Conservation (phyloP, 106 monocot species). For the Apostasia shenzhenica region DNA sequence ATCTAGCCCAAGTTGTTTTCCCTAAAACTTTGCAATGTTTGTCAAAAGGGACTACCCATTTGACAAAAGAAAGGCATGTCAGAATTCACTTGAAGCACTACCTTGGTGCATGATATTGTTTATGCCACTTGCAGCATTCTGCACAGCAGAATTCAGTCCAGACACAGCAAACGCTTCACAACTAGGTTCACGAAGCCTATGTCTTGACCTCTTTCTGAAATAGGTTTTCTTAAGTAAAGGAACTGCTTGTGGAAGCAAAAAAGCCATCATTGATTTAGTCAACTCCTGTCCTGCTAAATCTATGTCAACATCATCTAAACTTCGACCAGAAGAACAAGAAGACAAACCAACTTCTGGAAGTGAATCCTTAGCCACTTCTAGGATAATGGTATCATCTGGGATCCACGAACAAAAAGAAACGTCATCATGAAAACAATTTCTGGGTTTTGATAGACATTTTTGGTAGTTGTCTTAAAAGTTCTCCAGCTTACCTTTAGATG, state of each 20-base stretch:
- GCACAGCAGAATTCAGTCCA: constrained; percentile 3
- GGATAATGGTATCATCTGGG: constrained; percentile 9
- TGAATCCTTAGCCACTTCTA: constrained; percentile 30
- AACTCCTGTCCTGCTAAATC: constrained; percentile 49
- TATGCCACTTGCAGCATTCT: constrained; percentile 8
- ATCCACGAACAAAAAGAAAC: neutral
- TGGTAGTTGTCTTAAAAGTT: neutral
- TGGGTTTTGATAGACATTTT: constrained; percentile 8
- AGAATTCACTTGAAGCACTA: constrained; percentile 1
- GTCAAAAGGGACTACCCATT: neutral
- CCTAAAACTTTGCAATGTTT: neutral
- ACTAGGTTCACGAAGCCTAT: constrained; percentile 18
- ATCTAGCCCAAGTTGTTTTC: neutral
- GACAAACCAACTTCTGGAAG: constrained; percentile 34
- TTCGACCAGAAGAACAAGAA: constrained; percentile 48
- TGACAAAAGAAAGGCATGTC: too few relatives aligned
- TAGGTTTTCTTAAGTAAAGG: constrained; percentile 79
- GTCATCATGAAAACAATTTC: constrained; percentile 5
- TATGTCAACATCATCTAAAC: constrained; percentile 34
- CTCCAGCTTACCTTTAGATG: constrained; percentile 4
- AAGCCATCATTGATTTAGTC: constrained; percentile 80
- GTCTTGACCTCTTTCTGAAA: constrained; percentile 32
- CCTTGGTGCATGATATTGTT: constrained; percentile 13
- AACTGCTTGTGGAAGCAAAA: constrained; percentile 89
- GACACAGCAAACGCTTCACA: constrained; percentile 3